Evolutionary conservation across 306 rosid species (phyloP), one percentile per base, ranked within the genome.

Genomic region (Acmispon strigosus): DNA sequence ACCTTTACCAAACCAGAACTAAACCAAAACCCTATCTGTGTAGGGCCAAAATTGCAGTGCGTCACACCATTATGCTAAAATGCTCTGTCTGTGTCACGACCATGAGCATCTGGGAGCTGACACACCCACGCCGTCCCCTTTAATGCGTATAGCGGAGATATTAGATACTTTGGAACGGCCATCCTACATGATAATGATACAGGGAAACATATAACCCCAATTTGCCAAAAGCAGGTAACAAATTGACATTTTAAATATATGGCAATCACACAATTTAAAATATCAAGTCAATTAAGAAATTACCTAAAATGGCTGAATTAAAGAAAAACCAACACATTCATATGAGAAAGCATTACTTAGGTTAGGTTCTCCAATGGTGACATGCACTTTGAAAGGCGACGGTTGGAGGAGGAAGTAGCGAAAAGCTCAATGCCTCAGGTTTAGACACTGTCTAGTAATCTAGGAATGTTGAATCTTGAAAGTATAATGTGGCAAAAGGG

Each of bases 281-380:
- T 43, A 47, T 45, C 60, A 43, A 62, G 14, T 24, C 44, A 39
- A 70, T 24, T 70, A 52, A 77, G 62, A 34, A 62, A 45, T 55
- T 44, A 10, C 66, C 50, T 17, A 44, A 52, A 48, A 29, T 53
- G 43, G 62, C 70, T 60, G 10, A 60, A 69, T 8, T 50, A 27
- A 39, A n/a, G 36, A 62, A 54, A 63, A n/a, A 34, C n/a, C 34
- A 53, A 17, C 58, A 53, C 11, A 39, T 39, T 39, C 43, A 39
- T 39, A 39, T n/a, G 15, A 6, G 24, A 42, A 36, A 53, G 29
- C 37, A 53, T 4, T 45, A 36, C 20, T 44, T 20, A 22, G 62
- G 36, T 32, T 20, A 22, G 62, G 36, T 6, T 17, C 15, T 15
- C 65, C 54, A 3, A 16, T 11, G 39, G 44, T 36, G 2, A 14